Percentiles rank a stretch among this genome's conserved stretches.
Conservation (phyloP, 306 rosid genomes). For the Hylodesmum podocarpum region DNA sequence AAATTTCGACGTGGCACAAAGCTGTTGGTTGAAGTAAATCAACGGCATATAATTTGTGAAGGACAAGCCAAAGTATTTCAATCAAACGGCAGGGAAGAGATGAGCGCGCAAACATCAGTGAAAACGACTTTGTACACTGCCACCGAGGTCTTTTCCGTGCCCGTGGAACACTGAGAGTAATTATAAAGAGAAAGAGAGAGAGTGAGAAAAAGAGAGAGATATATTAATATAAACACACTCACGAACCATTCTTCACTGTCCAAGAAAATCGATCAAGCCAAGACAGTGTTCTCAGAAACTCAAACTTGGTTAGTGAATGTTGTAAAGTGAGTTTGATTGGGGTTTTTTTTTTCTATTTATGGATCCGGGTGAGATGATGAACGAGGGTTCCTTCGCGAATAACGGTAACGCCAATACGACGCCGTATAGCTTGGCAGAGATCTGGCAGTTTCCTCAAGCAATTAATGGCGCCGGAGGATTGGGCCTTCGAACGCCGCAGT, state of each 20-base stretch:
- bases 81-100: constrained; percentile 34
- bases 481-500: constrained; percentile 56
- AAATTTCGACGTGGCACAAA: not conserved
- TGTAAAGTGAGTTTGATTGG: not conserved
- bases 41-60: not conserved
- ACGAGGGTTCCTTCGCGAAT: constrained; percentile 51
- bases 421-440: constrained; percentile 72
- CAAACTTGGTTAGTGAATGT: not conserved
- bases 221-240: constrained; percentile 29
- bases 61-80: not conserved
- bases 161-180: constrained; percentile 37
- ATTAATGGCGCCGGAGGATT: constrained; percentile 54
- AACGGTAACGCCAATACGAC: constrained; percentile 44
- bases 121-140: constrained; percentile 51
- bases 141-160: constrained; percentile 65
- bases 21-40: not conserved
- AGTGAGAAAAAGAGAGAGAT: constrained; percentile 31
- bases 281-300: too few relatives aligned
- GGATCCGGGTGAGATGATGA: constrained; percentile 69
- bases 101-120: constrained; percentile 55
- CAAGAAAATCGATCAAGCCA: constrained; percentile 48
- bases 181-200: too few relatives aligned
- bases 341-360: constrained; percentile 19
- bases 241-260: constrained; percentile 70
- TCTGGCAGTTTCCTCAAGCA: constrained; percentile 64